Evolutionary conservation across 2,329 filamentous ascomycete genomes (phyloP).

Genomic region (Monosporascus ibericus): DNA sequence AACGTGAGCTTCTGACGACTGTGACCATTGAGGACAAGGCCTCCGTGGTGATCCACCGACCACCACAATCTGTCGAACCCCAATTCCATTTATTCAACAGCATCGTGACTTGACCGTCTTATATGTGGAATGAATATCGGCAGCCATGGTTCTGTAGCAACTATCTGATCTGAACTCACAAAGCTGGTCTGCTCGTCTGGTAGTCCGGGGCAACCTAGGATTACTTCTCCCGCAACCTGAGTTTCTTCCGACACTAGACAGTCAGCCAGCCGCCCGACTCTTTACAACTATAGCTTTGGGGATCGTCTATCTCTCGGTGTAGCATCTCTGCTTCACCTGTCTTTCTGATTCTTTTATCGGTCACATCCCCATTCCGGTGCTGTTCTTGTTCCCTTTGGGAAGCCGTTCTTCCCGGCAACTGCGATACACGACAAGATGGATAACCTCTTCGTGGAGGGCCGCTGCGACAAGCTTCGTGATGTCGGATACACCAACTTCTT

Average conservation of each 20-base stretch:
- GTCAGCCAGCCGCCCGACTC: not conserved
- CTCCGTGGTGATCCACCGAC: no score
- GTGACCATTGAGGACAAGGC: no score
- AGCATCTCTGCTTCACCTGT: slow-evolving; percentile 3
- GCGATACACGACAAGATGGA: slow-evolving; percentile 23
- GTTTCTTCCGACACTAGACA: no score
- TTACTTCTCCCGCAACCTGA: no score
- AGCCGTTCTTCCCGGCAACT: not conserved
- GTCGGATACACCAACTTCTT: slow-evolving; percentile 50
- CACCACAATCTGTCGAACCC: not conserved
- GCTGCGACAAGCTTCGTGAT: slow-evolving; percentile 46
- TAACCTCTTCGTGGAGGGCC: slow-evolving; percentile 24
- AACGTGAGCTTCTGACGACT: no score
- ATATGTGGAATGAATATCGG: not conserved
- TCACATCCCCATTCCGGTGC: not conserved
- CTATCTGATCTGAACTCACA: no score
- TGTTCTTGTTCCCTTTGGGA: slow-evolving; percentile 1
- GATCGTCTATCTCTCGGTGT: slow-evolving; percentile 5
- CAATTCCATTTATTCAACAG: not conserved
- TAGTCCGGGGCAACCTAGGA: no score
- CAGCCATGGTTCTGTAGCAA: slow-evolving; percentile 14
- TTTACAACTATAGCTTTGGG: slow-evolving; percentile 5
- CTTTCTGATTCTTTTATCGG: slow-evolving; percentile 1
- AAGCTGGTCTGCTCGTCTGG: no score
- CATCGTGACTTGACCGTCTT: not conserved